phyloP scores from a whole-genome alignment of 257 asterid genomes.

The Penstemon eatonii region DNA sequence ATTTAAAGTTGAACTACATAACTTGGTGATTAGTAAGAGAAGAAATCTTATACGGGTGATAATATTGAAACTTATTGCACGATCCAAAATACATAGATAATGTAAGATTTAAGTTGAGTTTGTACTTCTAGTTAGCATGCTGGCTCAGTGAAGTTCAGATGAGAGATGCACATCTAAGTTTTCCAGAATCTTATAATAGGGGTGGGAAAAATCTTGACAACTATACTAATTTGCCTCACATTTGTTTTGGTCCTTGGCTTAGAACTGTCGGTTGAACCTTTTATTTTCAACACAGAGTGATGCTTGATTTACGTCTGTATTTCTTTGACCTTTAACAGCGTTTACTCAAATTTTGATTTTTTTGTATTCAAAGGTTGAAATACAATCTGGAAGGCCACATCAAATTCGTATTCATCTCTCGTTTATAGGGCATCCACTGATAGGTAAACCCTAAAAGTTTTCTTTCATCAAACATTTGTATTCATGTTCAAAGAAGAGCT shows the following conservation, averaged over 20 bases:
- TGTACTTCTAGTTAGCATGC: background rate
- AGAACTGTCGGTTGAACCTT: background rate
- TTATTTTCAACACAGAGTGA: background rate
- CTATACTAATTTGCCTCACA: slow-evolving; percentile 3
- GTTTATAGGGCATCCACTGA: slow-evolving; percentile 78
- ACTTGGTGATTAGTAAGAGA: background rate
- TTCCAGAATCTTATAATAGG: background rate
- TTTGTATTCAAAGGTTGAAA: slow-evolving; percentile 60
- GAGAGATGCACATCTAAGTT: slow-evolving; percentile 4
- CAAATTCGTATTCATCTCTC: slow-evolving; percentile 96
- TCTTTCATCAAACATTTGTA: slow-evolving; percentile 5
- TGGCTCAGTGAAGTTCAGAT: background rate
- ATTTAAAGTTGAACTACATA: too few species aligned
- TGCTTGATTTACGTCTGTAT: slow-evolving; percentile 16
- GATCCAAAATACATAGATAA: background rate
- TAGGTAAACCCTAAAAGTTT: slow-evolving; percentile 44
- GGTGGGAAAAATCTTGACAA: background rate
- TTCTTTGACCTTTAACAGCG: slow-evolving; percentile 1
- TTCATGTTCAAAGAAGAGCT: slow-evolving; percentile 9
- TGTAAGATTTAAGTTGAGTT: background rate
- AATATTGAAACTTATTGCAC: slow-evolving; percentile 3
- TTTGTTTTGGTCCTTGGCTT: slow-evolving; percentile 4
- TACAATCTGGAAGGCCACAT: slow-evolving; percentile 98
- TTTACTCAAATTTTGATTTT: slow-evolving; percentile 22
- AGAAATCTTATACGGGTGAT: background rate